Evolutionary conservation across 305 asterid genomes (phyloP).

Genomic region (Coffea humblotiana): DNA sequence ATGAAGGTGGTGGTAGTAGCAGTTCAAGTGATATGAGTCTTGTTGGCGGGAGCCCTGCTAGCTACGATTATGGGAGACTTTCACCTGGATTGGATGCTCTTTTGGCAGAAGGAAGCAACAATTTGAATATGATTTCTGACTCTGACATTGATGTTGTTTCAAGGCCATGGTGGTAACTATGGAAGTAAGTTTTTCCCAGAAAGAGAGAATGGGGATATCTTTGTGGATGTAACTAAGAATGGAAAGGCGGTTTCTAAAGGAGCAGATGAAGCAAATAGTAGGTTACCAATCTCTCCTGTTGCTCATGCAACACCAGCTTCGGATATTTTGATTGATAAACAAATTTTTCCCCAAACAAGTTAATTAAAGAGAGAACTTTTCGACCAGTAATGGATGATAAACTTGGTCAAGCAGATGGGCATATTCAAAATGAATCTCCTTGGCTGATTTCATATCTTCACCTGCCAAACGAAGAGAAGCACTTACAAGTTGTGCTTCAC

Average conservation of each 20-base stretch:
- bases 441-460: conserved; percentile 41
- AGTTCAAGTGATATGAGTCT: conserved; percentile 90
- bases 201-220: conserved; percentile 34
- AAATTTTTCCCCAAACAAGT: conserved; percentile 41
- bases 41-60: conserved; percentile 57
- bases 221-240: conserved; percentile 24
- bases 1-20: conserved; percentile 40
- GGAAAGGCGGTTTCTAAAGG: conserved; percentile 35
- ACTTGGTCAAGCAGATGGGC: conserved; percentile 26
- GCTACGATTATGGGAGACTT: conserved; percentile 69
- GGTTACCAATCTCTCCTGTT: conserved; percentile 21
- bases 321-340: conserved; percentile 33
- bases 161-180: conserved; percentile 38
- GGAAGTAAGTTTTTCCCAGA: conserved; percentile 28
- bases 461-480: conserved; percentile 40
- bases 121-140: conserved; percentile 36
- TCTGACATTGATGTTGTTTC: conserved; percentile 41
- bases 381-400: neutral
- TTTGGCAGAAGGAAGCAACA: conserved; percentile 55
- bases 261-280: conserved; percentile 37
- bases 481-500: conserved; percentile 37
- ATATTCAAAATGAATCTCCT: conserved; percentile 41
- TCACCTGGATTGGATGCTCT: conserved; percentile 76
- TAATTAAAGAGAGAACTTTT: conserved; percentile 45
- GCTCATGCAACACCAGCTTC: conserved; percentile 33